phyloP scores from a whole-genome alignment of 2,329 filamentous ascomycete genomes.

The Fusarium haematococcum region DNA sequence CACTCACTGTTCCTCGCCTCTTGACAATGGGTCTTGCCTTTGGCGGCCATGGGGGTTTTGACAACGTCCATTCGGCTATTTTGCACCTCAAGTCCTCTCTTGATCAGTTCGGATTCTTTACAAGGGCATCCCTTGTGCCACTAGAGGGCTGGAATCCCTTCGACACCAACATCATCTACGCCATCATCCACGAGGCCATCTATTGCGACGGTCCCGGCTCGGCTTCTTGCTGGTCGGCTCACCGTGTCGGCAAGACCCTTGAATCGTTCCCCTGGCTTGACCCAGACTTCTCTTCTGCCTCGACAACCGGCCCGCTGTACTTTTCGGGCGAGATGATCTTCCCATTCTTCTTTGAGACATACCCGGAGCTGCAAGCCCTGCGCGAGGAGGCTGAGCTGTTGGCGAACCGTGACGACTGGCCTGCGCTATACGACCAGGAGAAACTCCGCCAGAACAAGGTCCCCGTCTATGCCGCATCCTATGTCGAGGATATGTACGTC shows the following conservation, averaged over 20 bases:
- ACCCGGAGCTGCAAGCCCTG: slow-evolving; percentile 78
- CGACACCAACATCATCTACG: slow-evolving; percentile 85
- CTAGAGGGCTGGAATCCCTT: slow-evolving; percentile 77
- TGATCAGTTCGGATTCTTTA: slow-evolving; percentile 80
- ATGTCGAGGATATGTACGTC: slow-evolving; percentile 93
- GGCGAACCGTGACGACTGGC: slow-evolving; percentile 77
- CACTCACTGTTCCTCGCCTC: slow-evolving; percentile 78
- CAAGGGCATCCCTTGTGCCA: slow-evolving; percentile 74
- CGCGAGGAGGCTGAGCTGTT: slow-evolving; percentile 77
- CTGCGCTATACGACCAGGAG: slow-evolving; percentile 78
- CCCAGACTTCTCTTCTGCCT: slow-evolving; percentile 41
- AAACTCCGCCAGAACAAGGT: slow-evolving; percentile 82
- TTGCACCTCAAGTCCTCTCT: slow-evolving; percentile 79
- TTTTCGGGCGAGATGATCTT: slow-evolving; percentile 97
- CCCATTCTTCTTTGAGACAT: slow-evolving; percentile 85
- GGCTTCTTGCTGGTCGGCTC: slow-evolving; percentile 80
- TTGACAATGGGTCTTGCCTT: slow-evolving; percentile 83
- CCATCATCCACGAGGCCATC: slow-evolving; percentile 86
- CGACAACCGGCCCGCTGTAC: slow-evolving; percentile 67
- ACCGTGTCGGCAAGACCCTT: slow-evolving; percentile 67
- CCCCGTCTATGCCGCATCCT: slow-evolving; percentile 87
- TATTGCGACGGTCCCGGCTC: slow-evolving; percentile 78
- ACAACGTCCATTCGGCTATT: slow-evolving; percentile 79
- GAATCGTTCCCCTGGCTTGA: slow-evolving; percentile 65
- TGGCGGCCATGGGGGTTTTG: slow-evolving; percentile 82